phyloP scores from a whole-genome alignment of 2,329 filamentous ascomycete genomes.

The Tolypocladium cylindrosporum region DNA sequence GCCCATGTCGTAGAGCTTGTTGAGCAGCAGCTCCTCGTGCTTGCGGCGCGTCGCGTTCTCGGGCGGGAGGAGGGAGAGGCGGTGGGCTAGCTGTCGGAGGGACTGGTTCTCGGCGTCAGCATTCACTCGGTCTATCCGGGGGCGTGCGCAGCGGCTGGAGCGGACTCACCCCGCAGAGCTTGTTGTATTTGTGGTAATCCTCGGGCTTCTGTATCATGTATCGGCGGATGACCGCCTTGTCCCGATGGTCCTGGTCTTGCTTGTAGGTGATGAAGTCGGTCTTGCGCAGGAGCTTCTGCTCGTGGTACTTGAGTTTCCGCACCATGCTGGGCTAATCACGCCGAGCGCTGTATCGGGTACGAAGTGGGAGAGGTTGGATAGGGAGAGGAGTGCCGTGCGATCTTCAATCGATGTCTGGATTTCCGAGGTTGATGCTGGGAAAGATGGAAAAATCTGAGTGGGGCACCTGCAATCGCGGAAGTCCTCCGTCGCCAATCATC shows the following conservation, averaged over 20 bases:
- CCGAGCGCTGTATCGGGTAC: background rate
- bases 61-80: constrained; percentile 72
- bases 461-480: background rate
- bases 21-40: constrained; percentile 76
- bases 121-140: background rate
- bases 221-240: constrained; percentile 66
- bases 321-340: constrained; percentile 55
- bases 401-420: background rate
- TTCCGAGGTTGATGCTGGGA: background rate
- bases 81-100: constrained; percentile 83
- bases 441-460: constrained; percentile 1
- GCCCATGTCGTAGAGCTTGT: constrained; percentile 91
- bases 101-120: constrained; percentile 38
- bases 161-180: constrained; percentile 54
- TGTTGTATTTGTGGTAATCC: constrained; percentile 64
- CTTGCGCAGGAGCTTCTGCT: constrained; percentile 86
- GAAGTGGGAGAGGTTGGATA: background rate
- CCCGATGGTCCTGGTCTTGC: constrained; percentile 76
- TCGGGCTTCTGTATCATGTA: constrained; percentile 87
- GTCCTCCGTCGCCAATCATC: background rate
- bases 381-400: background rate
- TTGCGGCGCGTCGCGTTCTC: constrained; percentile 69
- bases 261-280: constrained; percentile 95
- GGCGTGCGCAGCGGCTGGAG: background rate
- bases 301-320: constrained; percentile 91